Evolutionary conservation across 345 rosid species (phyloP).

Genomic region (Bruguiera sexangula): DNA sequence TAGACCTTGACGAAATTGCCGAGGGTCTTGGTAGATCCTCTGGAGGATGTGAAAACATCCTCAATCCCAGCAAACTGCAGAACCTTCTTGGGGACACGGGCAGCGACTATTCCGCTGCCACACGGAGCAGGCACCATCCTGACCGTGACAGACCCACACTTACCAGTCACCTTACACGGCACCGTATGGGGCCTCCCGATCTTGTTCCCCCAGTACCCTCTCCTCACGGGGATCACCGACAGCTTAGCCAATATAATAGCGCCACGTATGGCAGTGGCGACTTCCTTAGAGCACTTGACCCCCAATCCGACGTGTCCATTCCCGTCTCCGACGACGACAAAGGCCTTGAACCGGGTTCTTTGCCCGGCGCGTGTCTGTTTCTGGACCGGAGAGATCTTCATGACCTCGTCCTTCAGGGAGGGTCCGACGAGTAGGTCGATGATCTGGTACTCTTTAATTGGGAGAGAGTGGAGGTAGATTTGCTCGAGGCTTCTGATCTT

Average conservation of each 20-base stretch:
- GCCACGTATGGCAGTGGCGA: slow-evolving; percentile 68
- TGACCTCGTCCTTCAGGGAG: slow-evolving; percentile 77
- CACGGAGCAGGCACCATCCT: slow-evolving; percentile 84
- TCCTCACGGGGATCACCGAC: slow-evolving; percentile 60
- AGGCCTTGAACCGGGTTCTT: slow-evolving; percentile 70
- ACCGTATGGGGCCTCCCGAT: slow-evolving; percentile 70
- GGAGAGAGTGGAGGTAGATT: slow-evolving; percentile 77
- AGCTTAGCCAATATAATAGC: slow-evolving; percentile 58
- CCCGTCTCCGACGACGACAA: slow-evolving; percentile 63
- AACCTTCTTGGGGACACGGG: slow-evolving; percentile 85
- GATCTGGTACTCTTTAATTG: slow-evolving; percentile 86
- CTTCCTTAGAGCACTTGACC: slow-evolving; percentile 68
- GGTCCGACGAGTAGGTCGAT: slow-evolving; percentile 64
- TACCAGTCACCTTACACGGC: slow-evolving; percentile 74
- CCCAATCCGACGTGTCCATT: slow-evolving; percentile 72
- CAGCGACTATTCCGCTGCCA: slow-evolving; percentile 86
- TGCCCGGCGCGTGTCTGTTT: slow-evolving; percentile 83
- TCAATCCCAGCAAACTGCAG: slow-evolving; percentile 79
- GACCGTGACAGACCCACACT: slow-evolving; percentile 67
- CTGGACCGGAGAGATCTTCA: slow-evolving; percentile 94
- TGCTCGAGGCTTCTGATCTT: slow-evolving; percentile 56
- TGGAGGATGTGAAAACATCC: slow-evolving; percentile 77
- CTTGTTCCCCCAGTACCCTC: slow-evolving; percentile 84
- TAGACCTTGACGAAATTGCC: slow-evolving; percentile 80
- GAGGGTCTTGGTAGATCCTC: slow-evolving; percentile 77